Base-by-base conservation (phyloP, 176 grass and related monocot species). In the Alloteropsis semialata region DNA sequence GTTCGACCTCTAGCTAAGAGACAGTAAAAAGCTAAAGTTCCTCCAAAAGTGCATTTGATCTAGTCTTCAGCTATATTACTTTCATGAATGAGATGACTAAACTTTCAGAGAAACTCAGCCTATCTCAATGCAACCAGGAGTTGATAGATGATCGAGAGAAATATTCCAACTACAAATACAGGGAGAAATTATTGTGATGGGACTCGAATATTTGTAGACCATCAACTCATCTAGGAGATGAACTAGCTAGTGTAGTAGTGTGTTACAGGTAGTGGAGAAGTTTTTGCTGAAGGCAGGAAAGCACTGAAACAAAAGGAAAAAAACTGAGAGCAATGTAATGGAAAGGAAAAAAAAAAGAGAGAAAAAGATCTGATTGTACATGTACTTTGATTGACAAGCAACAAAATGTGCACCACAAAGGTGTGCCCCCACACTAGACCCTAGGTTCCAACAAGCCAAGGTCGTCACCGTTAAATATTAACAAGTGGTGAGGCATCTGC, bases 331-430 rank as follows among this genome's bases (percentile, higher is more conserved):
- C 8, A 34, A 43, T 54, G 34, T 8, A 79, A 79, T 15, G 8
- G 25, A 28, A 17, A 54, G 10, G 32, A 11, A 6, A 21, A 41
- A 10, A 51, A 0, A 49, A 14, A 77, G 27, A 65, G 16, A 48
- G 37, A 18, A 1, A 36, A 56, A 74, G 5, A 56, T 74, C 22
- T 86, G 21, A 54, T 65, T 42, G 34, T 21, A 74, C 53, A 11
- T 80, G 57, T 44, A 25, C 45, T 66, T 18, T 10, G 67, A 65
- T 81, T 80, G 84, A 86, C 57, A 65, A 36, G 76, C 57, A 74
- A 86, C 36, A 9, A 43, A 73, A 54, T 80, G 65, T 65, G 45
- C 67, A 86, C 68, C 68, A 32, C 57, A 64, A 41, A 5, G 43
- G 57, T 28, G 18, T 79, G 55, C 17, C 34, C 62, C 66, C 76